Percentiles rank a stretch among this genome's conserved stretches.
Conservation (phyloP, 345 rosid species). For the Moricandia arvensis region DNA sequence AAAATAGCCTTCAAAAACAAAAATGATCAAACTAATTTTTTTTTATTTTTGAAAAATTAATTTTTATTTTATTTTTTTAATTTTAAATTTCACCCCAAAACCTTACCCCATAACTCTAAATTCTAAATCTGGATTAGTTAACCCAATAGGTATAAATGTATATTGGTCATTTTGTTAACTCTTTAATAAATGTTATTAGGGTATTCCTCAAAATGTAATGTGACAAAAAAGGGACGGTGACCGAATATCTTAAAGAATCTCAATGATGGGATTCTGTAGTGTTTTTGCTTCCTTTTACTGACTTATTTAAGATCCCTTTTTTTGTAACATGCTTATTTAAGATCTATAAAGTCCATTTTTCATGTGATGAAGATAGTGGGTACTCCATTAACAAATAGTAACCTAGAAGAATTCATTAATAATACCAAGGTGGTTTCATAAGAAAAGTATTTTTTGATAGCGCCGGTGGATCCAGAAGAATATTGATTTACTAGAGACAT, state of each 20-base stretch:
- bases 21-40: too few species aligned
- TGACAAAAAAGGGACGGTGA: conserved; percentile 11
- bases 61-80: too few species aligned
- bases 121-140: too few species aligned
- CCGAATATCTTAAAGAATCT: conserved; percentile 2
- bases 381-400: neutral
- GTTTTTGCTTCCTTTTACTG: conserved; percentile 8
- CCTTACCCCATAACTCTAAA: too few species aligned
- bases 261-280: neutral
- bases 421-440: neutral
- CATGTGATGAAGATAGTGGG: conserved; percentile 19
- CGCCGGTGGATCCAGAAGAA: neutral
- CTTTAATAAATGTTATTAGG: too few species aligned
- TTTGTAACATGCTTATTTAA: neutral
- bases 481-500: neutral
- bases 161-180: too few species aligned
- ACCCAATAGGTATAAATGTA: too few species aligned
- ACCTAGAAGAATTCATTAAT: neutral
- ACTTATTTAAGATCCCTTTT: neutral
- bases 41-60: too few species aligned
- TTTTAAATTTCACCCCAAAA: too few species aligned
- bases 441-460: neutral
- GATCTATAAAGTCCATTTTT: conserved; percentile 8
- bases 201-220: neutral
- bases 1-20: too few species aligned